phyloP scores from a whole-genome alignment of 805 yeast genomes.

The Cyberlindnera amylophila region DNA sequence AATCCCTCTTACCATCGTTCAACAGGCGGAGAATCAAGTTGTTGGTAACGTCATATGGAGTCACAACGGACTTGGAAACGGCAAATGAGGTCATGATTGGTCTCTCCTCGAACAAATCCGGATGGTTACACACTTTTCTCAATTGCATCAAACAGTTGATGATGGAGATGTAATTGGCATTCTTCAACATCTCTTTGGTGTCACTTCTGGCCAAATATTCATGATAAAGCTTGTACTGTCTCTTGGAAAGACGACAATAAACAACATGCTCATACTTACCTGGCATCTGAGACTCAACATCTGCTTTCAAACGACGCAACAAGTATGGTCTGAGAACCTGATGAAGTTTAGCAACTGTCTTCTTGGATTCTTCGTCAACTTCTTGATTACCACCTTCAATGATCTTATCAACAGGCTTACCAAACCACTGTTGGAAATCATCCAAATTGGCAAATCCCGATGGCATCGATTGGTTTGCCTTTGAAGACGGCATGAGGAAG shows the following conservation, averaged over 20 bases:
- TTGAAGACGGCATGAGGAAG: constrained; percentile 91
- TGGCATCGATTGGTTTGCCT: constrained; percentile 71
- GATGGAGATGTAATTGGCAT: constrained; percentile 92
- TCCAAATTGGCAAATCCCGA: constrained; percentile 91
- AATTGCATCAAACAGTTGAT: constrained; percentile 97
- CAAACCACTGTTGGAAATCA: constrained; percentile 98
- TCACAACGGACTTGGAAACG: constrained; percentile 58
- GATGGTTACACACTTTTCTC: constrained; percentile 94
- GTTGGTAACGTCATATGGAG: constrained; percentile 43
- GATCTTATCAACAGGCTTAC: constrained; percentile 91
- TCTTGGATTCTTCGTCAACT: constrained; percentile 72
- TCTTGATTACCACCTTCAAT: constrained; percentile 64
- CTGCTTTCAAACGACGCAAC: constrained; percentile 86
- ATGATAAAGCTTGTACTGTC: constrained; percentile 89
- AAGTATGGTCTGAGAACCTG: constrained; percentile 91
- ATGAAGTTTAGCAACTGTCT: constrained; percentile 84
- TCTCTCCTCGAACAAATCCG: constrained; percentile 92
- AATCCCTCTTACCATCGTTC: constrained; percentile 26
- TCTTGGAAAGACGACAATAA: constrained; percentile 84
- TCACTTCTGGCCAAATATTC: constrained; percentile 97
- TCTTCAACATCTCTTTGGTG: constrained; percentile 87
- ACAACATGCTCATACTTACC: constrained; percentile 94
- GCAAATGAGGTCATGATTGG: constrained; percentile 91
- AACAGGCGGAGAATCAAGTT: constrained; percentile 34
- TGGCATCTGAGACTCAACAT: constrained; percentile 99